Evolutionary conservation across 2,329 filamentous ascomycete genomes (phyloP).

Genomic region (Cadophora luteo-olivacea): DNA sequence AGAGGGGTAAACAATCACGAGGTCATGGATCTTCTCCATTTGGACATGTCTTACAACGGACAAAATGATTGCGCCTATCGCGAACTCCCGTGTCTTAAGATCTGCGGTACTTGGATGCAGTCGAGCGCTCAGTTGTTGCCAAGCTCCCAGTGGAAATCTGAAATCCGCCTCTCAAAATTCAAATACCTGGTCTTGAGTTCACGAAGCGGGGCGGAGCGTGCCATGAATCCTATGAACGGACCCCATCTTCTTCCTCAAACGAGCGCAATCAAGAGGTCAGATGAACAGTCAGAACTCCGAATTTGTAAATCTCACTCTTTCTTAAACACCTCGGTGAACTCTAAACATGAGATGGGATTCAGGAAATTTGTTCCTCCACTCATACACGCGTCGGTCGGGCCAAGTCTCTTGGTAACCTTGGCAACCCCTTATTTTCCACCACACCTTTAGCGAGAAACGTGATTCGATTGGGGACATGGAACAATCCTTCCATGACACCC

Average conservation of each 20-base stretch:
- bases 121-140: background rate
- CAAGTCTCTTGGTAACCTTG: conserved; percentile 6
- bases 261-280: background rate
- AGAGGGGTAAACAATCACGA: background rate
- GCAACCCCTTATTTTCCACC: conserved; percentile 13
- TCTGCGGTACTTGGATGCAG: background rate
- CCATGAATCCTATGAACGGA: background rate
- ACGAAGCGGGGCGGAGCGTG: background rate
- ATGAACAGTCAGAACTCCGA: background rate
- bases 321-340: background rate
- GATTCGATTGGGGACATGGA: conserved; percentile 2
- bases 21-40: background rate
- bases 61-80: conserved; percentile 12
- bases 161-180: conserved; percentile 1
- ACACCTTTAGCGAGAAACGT: conserved; percentile 11
- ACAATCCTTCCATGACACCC: conserved; percentile 2
- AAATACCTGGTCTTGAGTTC: background rate
- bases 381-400: background rate
- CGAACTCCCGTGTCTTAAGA: background rate
- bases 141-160: background rate
- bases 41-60: background rate
- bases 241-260: background rate
- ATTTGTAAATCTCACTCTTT: background rate
- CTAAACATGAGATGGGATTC: background rate
- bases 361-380: conserved; percentile 12